phyloP scores from a whole-genome alignment of 441 rosid genomes.

The Pelargonium cotyledonis region DNA sequence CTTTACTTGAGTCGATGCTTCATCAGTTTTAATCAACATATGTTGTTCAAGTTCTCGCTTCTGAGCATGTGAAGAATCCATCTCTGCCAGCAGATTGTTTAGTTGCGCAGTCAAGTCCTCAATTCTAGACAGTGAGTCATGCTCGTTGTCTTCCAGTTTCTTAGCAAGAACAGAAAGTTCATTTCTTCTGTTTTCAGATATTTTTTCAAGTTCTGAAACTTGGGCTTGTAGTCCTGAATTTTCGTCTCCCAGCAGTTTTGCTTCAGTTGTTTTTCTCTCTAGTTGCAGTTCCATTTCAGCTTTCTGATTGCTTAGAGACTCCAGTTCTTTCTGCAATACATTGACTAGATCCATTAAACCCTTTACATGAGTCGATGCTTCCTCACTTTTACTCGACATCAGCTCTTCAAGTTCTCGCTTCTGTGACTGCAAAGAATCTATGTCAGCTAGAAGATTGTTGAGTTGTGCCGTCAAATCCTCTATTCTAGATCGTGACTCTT shows the following conservation, averaged over 20 bases:
- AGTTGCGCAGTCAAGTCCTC: conserved; percentile 48
- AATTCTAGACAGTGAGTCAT: conserved; percentile 39
- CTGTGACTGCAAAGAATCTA: too few species aligned
- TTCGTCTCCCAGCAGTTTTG: conserved; percentile 39
- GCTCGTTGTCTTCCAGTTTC: conserved; percentile 51
- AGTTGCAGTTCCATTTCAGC: conserved; percentile 41
- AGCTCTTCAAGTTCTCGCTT: conserved; percentile 46
- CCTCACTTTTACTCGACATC: conserved; percentile 32
- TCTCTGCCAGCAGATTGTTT: conserved; percentile 28
- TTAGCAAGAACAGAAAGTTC: conserved; percentile 41
- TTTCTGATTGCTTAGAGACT: conserved; percentile 35
- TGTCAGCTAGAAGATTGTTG: conserved; percentile 30
- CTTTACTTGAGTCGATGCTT: conserved; percentile 38
- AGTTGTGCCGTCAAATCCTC: conserved; percentile 50
- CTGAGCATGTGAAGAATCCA: conserved; percentile 29
- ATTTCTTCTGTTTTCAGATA: conserved; percentile 37
- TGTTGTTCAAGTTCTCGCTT: conserved; percentile 45
- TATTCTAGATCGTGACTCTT: conserved; percentile 39
- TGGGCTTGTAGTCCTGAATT: conserved; percentile 36
- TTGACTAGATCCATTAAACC: conserved; percentile 35
- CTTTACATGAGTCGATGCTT: conserved; percentile 39
- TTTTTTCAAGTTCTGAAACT: conserved; percentile 47
- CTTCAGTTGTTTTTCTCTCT: conserved; percentile 42
- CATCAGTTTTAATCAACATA: conserved; percentile 31
- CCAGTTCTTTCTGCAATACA: conserved; percentile 47